A percentile compares a stretch with the other conserved stretches of the same genome.
These are phyloP conservation scores for Mycena galopus DNA, from an alignment of 768 basidiomycete genomes.

Conservation along the genomic window DNA sequence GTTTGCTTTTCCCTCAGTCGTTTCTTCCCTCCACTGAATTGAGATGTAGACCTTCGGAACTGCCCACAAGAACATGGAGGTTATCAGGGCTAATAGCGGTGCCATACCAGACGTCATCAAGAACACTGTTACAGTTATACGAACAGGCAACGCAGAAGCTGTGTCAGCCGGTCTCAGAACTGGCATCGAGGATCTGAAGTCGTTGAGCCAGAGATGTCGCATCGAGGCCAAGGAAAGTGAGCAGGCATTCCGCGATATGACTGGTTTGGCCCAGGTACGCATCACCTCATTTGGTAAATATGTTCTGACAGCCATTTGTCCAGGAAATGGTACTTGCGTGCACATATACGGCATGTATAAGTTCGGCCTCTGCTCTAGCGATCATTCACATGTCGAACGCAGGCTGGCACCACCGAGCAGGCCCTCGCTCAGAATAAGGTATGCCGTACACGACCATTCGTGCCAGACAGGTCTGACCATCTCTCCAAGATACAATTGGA, in stretches of 20 bases:
- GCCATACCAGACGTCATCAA: not conserved
- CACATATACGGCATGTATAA: slow-evolving; percentile 8
- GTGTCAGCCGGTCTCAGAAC: not conserved
- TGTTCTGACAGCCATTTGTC: not conserved
- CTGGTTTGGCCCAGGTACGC: not conserved
- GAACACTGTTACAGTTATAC: not conserved
- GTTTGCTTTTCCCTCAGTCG: not conserved
- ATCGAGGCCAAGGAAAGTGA: not conserved
- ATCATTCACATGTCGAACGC: no score
- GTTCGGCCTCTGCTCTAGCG: no score
- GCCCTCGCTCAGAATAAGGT: slow-evolving; percentile 4
- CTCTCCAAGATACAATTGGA: not conserved
- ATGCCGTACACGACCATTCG: not conserved
- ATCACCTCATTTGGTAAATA: not conserved
- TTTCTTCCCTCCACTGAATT: not conserved
- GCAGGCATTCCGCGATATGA: not conserved
- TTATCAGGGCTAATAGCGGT: not conserved
- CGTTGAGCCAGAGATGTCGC: not conserved
- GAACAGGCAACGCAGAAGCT: not conserved
- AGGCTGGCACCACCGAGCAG: not conserved
- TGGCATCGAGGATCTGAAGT: not conserved
- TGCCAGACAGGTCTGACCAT: not conserved
- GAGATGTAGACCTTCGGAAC: not conserved
- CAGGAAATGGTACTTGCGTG: slow-evolving; percentile 12
- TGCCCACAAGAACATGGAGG: slow-evolving; percentile 7